Conservation (phyloP, 1,284 basidiomycete genomes). For the Ganoderma lingzhi region DNA sequence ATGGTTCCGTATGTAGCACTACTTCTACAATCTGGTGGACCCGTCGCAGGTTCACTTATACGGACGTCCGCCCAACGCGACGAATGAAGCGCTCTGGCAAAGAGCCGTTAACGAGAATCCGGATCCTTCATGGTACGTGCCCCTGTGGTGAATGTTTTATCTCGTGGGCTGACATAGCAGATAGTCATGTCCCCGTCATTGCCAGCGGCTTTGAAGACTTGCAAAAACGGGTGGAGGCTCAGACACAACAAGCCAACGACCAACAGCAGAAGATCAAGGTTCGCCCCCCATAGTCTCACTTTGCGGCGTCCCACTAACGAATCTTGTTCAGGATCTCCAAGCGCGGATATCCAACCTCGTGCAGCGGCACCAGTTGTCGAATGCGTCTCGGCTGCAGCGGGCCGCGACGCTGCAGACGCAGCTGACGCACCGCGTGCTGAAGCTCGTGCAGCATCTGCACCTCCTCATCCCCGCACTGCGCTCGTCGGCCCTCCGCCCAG, state of each 20-base stretch:
- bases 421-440: slow-evolving; percentile 77
- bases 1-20: slow-evolving; percentile 57
- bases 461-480: slow-evolving; percentile 82
- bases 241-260: slow-evolving; percentile 71
- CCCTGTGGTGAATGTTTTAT: too few relatives aligned
- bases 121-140: slow-evolving; percentile 76
- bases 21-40: slow-evolving; percentile 89
- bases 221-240: slow-evolving; percentile 82
- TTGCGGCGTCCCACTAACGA: background rate
- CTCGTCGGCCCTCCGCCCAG: slow-evolving; percentile 80
- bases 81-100: slow-evolving; percentile 82
- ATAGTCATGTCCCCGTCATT: slow-evolving; percentile 83
- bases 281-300: slow-evolving; percentile 22
- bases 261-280: slow-evolving; percentile 80
- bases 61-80: slow-evolving; percentile 77
- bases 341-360: slow-evolving; percentile 69
- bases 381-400: slow-evolving; percentile 73
- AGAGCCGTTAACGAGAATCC: slow-evolving; percentile 86
- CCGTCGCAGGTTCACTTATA: slow-evolving; percentile 75
- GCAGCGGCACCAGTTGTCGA: slow-evolving; percentile 73
- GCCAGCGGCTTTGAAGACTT: slow-evolving; percentile 87
- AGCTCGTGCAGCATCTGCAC: slow-evolving; percentile 80
- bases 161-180: background rate
- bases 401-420: slow-evolving; percentile 76
- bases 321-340: slow-evolving; percentile 63